Evolutionary conservation across 331 rosid species (phyloP), one percentile per base, ranked within the genome.

Genomic region (Malus hybrid): DNA sequence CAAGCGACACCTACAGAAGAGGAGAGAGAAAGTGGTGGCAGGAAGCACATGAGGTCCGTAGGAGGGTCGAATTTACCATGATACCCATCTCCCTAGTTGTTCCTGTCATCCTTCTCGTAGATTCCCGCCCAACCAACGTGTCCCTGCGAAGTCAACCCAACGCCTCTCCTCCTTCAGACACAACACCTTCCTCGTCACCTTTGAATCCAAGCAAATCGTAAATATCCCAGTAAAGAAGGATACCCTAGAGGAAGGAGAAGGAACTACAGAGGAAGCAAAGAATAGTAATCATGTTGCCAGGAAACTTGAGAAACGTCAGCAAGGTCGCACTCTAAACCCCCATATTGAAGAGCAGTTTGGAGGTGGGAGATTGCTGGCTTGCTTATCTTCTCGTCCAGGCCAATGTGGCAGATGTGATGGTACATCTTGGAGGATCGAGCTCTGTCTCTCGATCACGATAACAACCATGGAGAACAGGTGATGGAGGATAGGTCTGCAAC

Each of bases 331-430:
- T 2, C 79, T 85, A 20, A 86, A 81, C 39, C 11, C 72, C 39
- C 83, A 81, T 67, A 81, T 85, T 5, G 85, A 85, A 76, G 83
- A 85, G 77, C 83, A 85, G 63, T 84, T 81, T 63, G 76, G 84
- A 0, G 72, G 85, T 12, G 88, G 88, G 13, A 66, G 88, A 48
- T 68, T 84, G 74, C 72, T 74, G 66, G 24, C 24, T 24, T 24
- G 24, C 24, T 1, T 24, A 24, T 24, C 24, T 24, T 24, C 24
- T 24, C 24, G 24, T 24, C 24, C 24, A 24, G 24, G 24, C 24
- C 24, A 24, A 24, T 24, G 24, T 24, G 24, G 24, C 1, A 24
- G 24, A 24, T 24, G 24, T 24, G 24, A 24, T 24, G 24, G 24
- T 24, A 24, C 24, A 24, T 24, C 24, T 24, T 24, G 24, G 24